These are phyloP conservation scores for Syzygium jambos DNA, from an alignment of 345 rosid species.

Conservation along the genomic window DNA sequence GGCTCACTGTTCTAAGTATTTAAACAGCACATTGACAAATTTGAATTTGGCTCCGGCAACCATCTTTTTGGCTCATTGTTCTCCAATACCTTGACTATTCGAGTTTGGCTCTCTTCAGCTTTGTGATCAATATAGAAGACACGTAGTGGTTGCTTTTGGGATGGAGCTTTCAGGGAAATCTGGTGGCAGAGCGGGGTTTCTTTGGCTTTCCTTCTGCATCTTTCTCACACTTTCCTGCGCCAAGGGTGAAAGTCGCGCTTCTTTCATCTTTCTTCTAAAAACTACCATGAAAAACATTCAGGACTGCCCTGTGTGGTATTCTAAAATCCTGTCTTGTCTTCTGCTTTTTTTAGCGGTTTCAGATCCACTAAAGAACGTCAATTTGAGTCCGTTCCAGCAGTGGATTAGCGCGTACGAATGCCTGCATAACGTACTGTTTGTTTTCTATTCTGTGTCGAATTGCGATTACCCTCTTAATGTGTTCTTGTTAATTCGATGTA, in stretches of 20 bases:
- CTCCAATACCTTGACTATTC: background rate
- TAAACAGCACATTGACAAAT: background rate
- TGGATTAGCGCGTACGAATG: conserved; percentile 32
- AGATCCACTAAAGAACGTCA: background rate
- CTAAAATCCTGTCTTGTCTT: background rate
- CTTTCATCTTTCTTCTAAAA: background rate
- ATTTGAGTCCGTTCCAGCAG: conserved; percentile 21
- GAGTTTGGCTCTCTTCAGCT: background rate
- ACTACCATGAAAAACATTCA: background rate
- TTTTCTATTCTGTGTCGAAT: background rate
- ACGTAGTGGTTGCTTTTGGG: background rate
- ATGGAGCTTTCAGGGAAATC: background rate
- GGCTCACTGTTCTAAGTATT: background rate
- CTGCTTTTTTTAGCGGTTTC: background rate
- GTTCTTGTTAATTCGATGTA: background rate
- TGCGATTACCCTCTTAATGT: background rate
- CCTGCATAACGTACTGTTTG: conserved; percentile 3
- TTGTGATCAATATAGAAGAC: background rate
- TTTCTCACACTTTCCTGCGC: background rate
- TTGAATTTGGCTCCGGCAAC: background rate
- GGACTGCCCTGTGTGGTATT: background rate
- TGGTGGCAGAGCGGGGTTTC: background rate
- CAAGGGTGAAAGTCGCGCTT: background rate
- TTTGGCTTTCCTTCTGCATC: background rate
- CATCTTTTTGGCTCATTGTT: background rate